Evolutionary conservation across 2,329 filamentous ascomycete genomes (phyloP).

Genomic region (Verticillium zaregamsianum): DNA sequence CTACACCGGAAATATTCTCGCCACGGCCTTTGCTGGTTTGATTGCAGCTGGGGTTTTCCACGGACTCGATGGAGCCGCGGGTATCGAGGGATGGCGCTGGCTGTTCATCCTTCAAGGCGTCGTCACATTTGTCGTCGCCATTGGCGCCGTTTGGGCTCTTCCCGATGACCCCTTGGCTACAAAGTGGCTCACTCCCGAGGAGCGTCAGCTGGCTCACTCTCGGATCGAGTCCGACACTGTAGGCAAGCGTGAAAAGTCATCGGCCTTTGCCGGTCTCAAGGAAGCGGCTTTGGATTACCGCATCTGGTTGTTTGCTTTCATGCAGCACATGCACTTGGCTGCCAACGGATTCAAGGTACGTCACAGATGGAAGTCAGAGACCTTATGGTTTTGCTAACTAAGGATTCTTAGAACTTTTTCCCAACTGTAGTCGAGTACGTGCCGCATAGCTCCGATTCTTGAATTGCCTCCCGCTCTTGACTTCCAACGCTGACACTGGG

Average conservation of each 20-base stretch:
- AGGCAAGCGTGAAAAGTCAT: conserved; percentile 13
- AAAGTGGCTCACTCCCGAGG: conserved; percentile 15
- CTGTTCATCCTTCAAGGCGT: conserved; percentile 68
- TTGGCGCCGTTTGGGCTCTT: conserved; percentile 53
- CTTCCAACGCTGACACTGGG: no score
- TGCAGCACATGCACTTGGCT: conserved; percentile 11
- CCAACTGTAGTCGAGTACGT: conserved; percentile 12
- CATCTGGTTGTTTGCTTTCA: conserved; percentile 15
- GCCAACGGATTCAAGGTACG: conserved; percentile 13
- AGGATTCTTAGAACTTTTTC: conserved; percentile 13
- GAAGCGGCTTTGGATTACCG: conserved; percentile 15
- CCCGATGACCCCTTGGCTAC: conserved; percentile 57
- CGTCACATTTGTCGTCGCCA: conserved; percentile 42
- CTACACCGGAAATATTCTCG: conserved; percentile 15
- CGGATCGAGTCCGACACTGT: conserved; percentile 15
- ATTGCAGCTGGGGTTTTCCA: conserved; percentile 30
- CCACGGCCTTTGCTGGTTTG: conserved; percentile 16
- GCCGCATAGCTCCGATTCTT: no score
- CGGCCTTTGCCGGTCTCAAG: conserved; percentile 14
- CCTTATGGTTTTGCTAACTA: no score
- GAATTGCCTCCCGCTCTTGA: no score
- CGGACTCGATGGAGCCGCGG: conserved; percentile 8
- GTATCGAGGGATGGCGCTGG: conserved; percentile 50
- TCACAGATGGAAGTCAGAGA: neutral
- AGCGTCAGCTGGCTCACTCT: conserved; percentile 16